Conservation (phyloP, 2,329 filamentous ascomycete species). For the Colletotrichum sp. region DNA sequence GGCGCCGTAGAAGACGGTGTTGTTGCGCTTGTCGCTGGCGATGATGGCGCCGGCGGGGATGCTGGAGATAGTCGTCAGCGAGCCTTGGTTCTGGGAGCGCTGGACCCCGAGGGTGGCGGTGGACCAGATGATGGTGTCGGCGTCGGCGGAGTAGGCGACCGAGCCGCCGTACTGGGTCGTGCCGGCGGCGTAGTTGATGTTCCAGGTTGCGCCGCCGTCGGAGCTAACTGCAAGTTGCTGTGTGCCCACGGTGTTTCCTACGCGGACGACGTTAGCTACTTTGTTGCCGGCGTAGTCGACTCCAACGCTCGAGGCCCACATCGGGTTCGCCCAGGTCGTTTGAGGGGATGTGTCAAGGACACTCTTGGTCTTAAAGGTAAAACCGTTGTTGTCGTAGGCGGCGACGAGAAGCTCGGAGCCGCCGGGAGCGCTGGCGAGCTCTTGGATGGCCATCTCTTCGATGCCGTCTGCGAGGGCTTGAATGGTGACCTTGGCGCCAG, state of each 20-base stretch:
- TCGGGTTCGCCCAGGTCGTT: conserved; percentile 50
- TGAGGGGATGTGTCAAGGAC: conserved; percentile 47
- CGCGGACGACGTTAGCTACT: conserved; percentile 51
- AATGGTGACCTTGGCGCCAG: conserved; percentile 44
- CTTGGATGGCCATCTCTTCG: conserved; percentile 57
- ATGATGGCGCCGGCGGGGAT: conserved; percentile 52
- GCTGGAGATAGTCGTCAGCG: conserved; percentile 49
- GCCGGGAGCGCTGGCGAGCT: conserved; percentile 52
- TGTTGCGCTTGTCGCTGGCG: conserved; percentile 60
- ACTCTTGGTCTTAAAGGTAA: conserved; percentile 45
- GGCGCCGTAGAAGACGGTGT: conserved; percentile 57
- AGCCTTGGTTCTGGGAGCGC: conserved; percentile 42
- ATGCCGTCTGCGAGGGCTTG: conserved; percentile 59
- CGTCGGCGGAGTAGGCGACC: conserved; percentile 57
- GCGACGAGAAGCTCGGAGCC: conserved; percentile 58
- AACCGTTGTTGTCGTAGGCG: conserved; percentile 57
- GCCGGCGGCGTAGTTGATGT: conserved; percentile 48
- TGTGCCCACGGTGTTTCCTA: conserved; percentile 49
- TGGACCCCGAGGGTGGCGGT: conserved; percentile 45
- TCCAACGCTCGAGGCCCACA: conserved; percentile 49
- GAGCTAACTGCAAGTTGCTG: conserved; percentile 53
- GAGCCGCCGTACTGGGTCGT: conserved; percentile 47
- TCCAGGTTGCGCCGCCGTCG: conserved; percentile 57
- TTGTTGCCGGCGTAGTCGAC: conserved; percentile 57
- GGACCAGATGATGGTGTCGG: conserved; percentile 55